Percentiles rank a stretch among this genome's conserved stretches.
Evolutionary conservation across 2,329 filamentous ascomycete species (phyloP).

Genomic region (Penicillium sclerotigenum): DNA sequence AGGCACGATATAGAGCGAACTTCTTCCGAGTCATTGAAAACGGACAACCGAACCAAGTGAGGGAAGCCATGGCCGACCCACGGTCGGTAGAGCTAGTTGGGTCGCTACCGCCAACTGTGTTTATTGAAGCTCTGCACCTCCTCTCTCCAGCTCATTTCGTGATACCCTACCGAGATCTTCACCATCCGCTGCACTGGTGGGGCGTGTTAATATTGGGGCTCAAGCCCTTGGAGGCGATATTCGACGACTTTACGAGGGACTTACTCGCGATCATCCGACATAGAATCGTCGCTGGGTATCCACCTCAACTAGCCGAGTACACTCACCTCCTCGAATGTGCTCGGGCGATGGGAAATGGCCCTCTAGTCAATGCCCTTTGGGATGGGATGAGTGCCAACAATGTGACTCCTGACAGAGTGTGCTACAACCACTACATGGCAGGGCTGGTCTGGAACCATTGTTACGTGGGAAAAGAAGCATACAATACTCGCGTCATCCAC

Average conservation of each 20-base stretch:
- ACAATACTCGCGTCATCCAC: constrained; percentile 37
- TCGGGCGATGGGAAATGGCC: constrained; percentile 45
- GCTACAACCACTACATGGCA: constrained; percentile 56
- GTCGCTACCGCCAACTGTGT: constrained; percentile 53
- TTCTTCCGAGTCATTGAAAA: constrained; percentile 33
- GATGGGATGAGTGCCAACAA: constrained; percentile 19
- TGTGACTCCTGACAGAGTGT: constrained; percentile 47
- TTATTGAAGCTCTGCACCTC: constrained; percentile 62
- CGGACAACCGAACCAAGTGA: constrained; percentile 42
- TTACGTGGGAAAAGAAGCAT: constrained; percentile 41
- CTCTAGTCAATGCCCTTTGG: constrained; percentile 48
- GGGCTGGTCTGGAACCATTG: constrained; percentile 48
- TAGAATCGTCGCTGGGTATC: constrained; percentile 36
- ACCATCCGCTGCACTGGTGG: constrained; percentile 50
- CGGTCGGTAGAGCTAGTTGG: constrained; percentile 30
- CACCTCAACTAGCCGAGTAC: constrained; percentile 49
- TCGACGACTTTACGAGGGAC: constrained; percentile 40
- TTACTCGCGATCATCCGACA: constrained; percentile 39
- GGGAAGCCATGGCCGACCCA: constrained; percentile 35
- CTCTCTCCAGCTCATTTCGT: constrained; percentile 59
- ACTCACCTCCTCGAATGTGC: constrained; percentile 53
- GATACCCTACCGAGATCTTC: constrained; percentile 46
- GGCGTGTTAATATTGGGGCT: constrained; percentile 45
- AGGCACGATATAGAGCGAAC: constrained; percentile 7
- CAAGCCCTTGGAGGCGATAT: constrained; percentile 37